These are phyloP conservation scores for Neurospora hispaniola DNA, from an alignment of 495 filamentous ascomycete genomes.

Conservation along the genomic window DNA sequence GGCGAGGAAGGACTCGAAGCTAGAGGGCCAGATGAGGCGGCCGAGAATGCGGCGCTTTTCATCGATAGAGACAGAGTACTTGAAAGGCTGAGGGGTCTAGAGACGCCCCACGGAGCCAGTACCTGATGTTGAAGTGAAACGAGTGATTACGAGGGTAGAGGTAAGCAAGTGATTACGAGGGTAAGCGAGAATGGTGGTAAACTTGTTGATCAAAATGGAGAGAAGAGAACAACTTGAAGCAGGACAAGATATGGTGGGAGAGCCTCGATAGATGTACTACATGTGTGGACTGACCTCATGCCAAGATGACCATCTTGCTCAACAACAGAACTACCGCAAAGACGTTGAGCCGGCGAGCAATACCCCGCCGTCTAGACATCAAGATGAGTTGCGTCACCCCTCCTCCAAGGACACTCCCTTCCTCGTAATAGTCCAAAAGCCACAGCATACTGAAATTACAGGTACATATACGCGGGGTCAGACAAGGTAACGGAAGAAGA, in stretches of 20 bases:
- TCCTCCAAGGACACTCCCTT: background rate
- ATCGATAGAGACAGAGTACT: conserved; percentile 86
- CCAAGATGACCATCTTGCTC: background rate
- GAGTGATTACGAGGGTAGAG: background rate
- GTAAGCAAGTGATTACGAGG: background rate
- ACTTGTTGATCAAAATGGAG: background rate
- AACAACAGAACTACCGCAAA: background rate
- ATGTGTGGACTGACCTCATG: background rate
- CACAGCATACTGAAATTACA: background rate
- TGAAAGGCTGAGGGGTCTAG: conserved; percentile 87
- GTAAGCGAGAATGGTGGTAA: background rate
- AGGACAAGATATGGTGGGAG: background rate
- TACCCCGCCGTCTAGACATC: background rate
- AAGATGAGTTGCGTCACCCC: background rate
- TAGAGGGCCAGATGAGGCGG: conserved; percentile 93
- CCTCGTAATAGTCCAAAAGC: background rate
- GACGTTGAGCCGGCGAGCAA: background rate
- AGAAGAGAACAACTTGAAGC: background rate
- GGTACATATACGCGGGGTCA: background rate
- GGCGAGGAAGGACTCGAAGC: conserved; percentile 86
- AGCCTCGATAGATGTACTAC: background rate
- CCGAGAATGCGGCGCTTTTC: conserved; percentile 96
- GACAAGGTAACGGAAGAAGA: background rate
- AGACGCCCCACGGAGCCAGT: conserved; percentile 90
- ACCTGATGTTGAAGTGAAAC: background rate